Percentiles rank a stretch among this genome's conserved stretches.
Evolutionary conservation across 2,329 filamentous ascomycete genomes (phyloP).

Genomic region (Aureobasidium mangrovei): DNA sequence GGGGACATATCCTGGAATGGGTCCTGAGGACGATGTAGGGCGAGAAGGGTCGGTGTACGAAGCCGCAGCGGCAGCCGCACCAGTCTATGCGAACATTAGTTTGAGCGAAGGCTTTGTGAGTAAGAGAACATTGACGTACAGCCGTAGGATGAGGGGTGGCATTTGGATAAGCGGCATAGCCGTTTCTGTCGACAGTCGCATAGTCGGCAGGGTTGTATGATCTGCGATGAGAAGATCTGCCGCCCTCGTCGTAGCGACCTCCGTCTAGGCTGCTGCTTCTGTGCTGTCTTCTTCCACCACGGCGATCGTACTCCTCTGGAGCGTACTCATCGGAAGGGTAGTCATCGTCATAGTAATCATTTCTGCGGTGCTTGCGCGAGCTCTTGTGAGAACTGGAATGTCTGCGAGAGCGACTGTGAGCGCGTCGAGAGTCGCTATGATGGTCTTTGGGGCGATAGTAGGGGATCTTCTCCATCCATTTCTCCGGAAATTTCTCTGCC

Average conservation of each 20-base stretch:
- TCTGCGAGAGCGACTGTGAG: slow-evolving; percentile 13
- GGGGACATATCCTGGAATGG: slow-evolving; percentile 25
- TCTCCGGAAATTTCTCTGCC: slow-evolving; percentile 31
- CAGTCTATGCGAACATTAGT: neutral
- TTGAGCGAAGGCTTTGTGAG: neutral
- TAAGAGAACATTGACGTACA: neutral
- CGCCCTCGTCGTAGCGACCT: neutral
- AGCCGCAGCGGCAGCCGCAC: neutral
- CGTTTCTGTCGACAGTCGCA: neutral
- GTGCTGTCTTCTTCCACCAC: slow-evolving; percentile 5
- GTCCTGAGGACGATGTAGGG: slow-evolving; percentile 12
- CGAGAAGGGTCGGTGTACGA: neutral
- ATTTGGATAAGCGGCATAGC: neutral
- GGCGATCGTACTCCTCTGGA: neutral
- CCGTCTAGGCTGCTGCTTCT: slow-evolving; percentile 3
- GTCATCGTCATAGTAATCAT: slow-evolving; percentile 19
- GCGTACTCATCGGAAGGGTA: slow-evolving; percentile 19
- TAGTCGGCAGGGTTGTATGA: slow-evolving; percentile 14
- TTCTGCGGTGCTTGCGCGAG: slow-evolving; percentile 15
- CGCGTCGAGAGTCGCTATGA: slow-evolving; percentile 14
- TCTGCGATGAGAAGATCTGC: neutral
- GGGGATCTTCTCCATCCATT: slow-evolving; percentile 30
- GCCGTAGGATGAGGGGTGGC: neutral
- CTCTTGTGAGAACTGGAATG: slow-evolving; percentile 15
- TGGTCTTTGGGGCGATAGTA: slow-evolving; percentile 27